A percentile compares a stretch with the other conserved stretches of the same genome.
Conservation (phyloP, 148 eudicot species). For the Selenicereus undatus region DNA sequence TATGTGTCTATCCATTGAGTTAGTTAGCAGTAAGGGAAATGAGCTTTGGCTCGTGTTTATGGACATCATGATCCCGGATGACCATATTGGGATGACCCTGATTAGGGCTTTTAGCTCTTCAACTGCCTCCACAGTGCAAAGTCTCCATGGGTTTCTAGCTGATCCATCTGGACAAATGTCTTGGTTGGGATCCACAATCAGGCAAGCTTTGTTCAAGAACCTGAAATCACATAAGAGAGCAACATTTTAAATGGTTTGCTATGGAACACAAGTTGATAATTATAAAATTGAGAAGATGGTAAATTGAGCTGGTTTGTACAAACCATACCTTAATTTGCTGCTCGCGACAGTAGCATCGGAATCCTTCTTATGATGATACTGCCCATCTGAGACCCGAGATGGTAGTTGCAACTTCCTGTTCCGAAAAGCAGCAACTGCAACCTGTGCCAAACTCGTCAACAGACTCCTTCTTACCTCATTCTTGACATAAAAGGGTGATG, state of each 20-base stretch:
- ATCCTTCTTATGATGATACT: conserved; percentile 38
- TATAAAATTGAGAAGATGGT: no score
- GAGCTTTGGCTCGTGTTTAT: conserved; percentile 48
- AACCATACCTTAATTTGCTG: conserved; percentile 45
- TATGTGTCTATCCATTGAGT: conserved; percentile 70
- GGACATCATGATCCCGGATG: conserved; percentile 58
- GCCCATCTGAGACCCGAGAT: conserved; percentile 18
- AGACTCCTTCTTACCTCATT: conserved; percentile 47
- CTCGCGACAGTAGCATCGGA: conserved; percentile 39
- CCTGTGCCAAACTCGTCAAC: conserved; percentile 52
- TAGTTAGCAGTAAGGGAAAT: conserved; percentile 54
- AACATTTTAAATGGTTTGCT: neutral
- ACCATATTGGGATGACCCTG: conserved; percentile 75
- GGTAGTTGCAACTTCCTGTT: conserved; percentile 41
- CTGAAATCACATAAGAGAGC: conserved; percentile 28
- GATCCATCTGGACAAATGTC: conserved; percentile 43
- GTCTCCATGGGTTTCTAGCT: conserved; percentile 49
- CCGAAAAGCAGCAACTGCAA: conserved; percentile 46
- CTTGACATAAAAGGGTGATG: conserved; percentile 52
- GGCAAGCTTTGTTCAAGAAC: conserved; percentile 75
- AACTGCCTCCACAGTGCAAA: conserved; percentile 62
- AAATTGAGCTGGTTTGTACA: no score
- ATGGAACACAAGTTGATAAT: neutral
- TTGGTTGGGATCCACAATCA: conserved; percentile 41
- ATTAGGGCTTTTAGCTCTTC: conserved; percentile 72